Evolutionary conservation across 441 rosid species (phyloP), one percentile per base, ranked within the genome.

Genomic region (Gossypium gossypioides): DNA sequence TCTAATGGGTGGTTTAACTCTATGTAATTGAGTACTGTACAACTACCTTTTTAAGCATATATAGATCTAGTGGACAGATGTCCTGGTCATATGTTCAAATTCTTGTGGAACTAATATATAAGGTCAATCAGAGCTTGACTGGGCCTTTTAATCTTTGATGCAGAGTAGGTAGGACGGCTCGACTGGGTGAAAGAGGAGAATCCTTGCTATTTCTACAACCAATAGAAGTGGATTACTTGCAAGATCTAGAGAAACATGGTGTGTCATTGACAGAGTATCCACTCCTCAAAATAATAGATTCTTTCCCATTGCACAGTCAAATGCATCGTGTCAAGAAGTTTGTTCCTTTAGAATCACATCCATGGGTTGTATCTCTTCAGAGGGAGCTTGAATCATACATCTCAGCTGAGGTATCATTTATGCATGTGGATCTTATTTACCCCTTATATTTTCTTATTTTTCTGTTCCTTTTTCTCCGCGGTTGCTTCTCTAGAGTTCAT

Each of bases 151-250:
- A 65, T 75, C 34, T 55, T 40, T 77, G 61, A 59, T 82, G 85
- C 87, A 94, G 97, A 84, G 97, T 94, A 55, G 99, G 99, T 73
- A 86, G 99, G 78, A 94, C 97, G 29, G 99, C 97, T 78, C 90
- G 99, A 71, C 80, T 94, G 77, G 97, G 96, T 72, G 93, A 91
- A 85, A 88, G 83, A 80, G 99, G 99, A 73, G 96, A 94, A 71
- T 86, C 97, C 0, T 74, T 90, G 67, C 68, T 92, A 57, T 94
- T 94, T 87, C 82, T 94, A 72, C 99, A 94, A 74, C 97, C 99
- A 0, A 76, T 87, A 16, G 99, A 94, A 79, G 78, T 79, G 54
- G 99, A 89, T 80, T 94, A 92, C 83, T 79, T 92, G 37, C 80
- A 86, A 48, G 97, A 89, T 68, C 82, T 94, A 34, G 88, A 86